Evolutionary conservation across 805 yeast genomes (phyloP).

Genomic region (Tetrapisispora phaffii): DNA sequence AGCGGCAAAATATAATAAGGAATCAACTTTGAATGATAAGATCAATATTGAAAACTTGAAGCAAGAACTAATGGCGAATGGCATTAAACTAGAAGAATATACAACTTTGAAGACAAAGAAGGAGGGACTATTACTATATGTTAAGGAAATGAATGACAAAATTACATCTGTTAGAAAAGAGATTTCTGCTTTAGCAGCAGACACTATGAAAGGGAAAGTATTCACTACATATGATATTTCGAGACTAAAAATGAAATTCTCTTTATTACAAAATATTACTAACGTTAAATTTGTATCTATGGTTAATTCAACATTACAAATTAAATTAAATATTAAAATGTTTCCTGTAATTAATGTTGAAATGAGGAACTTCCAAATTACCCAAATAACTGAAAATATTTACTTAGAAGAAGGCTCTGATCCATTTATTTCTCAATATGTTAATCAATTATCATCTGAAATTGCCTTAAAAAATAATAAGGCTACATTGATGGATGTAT

Average conservation of each 20-base stretch:
- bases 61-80: slow-evolving; percentile 9
- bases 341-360: slow-evolving; percentile 1
- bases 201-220: background rate
- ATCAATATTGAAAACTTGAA: slow-evolving; percentile 12
- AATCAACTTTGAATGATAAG: slow-evolving; percentile 9
- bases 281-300: slow-evolving; percentile 10
- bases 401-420: background rate
- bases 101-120: slow-evolving; percentile 4
- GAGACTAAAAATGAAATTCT: slow-evolving; percentile 8
- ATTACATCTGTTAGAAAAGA: background rate
- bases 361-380: background rate
- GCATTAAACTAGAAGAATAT: slow-evolving; percentile 6
- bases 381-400: background rate
- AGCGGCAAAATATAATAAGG: slow-evolving; percentile 4
- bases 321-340: slow-evolving; percentile 1
- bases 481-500: background rate
- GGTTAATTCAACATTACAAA: slow-evolving; percentile 6
- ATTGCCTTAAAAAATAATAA: background rate
- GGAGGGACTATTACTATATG: background rate
- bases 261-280: slow-evolving; percentile 8
- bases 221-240: background rate
- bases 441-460: background rate
- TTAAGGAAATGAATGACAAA: slow-evolving; percentile 3
- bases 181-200: background rate
- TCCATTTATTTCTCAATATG: background rate